These are phyloP conservation scores for Anethum foeniculum DNA, from an alignment of 140 eudicot species.

Conservation along the genomic window DNA sequence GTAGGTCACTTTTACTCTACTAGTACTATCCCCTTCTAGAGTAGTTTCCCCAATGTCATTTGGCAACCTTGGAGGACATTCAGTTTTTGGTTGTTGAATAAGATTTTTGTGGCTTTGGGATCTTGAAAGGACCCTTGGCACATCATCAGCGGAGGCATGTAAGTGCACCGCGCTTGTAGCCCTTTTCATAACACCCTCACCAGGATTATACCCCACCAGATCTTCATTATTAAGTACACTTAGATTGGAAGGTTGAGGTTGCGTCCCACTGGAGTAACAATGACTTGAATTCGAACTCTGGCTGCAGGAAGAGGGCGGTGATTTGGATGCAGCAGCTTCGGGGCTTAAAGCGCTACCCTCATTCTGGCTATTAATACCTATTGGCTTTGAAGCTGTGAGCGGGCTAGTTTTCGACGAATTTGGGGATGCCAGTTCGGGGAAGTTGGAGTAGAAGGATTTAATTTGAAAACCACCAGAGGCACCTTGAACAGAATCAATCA, in stretches of 20 bases:
- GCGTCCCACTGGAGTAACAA: conserved; percentile 54
- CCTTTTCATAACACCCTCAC: conserved; percentile 32
- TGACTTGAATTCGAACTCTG: conserved; percentile 61
- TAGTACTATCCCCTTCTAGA: conserved; percentile 28
- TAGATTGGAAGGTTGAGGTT: conserved; percentile 21
- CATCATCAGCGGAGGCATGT: conserved; percentile 34
- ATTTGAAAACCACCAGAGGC: conserved; percentile 57
- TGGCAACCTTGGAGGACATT: conserved; percentile 23
- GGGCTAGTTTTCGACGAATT: conserved; percentile 37
- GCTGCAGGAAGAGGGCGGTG: conserved; percentile 62
- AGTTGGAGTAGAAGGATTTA: conserved; percentile 69
- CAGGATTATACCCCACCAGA: conserved; percentile 23
- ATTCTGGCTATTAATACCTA: conserved; percentile 16
- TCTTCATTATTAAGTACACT: conserved; percentile 18
- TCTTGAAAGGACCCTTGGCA: conserved; percentile 33
- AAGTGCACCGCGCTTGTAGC: conserved; percentile 56
- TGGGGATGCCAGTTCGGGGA: conserved; percentile 58
- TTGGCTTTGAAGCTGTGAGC: conserved; percentile 33
- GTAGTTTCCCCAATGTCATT: conserved; percentile 4
- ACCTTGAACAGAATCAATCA: conserved; percentile 79
- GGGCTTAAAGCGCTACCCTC: conserved; percentile 17
- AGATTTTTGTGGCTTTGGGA: conserved; percentile 55
- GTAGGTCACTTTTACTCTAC: conserved; percentile 55
- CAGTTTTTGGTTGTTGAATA: conserved; percentile 19
- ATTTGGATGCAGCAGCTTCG: conserved; percentile 33